A percentile compares a stretch with the other conserved stretches of the same genome.
These are phyloP conservation scores for Hansenula lynferdii DNA, from an alignment of 1,139 yeast genomes.

Conservation along the genomic window DNA sequence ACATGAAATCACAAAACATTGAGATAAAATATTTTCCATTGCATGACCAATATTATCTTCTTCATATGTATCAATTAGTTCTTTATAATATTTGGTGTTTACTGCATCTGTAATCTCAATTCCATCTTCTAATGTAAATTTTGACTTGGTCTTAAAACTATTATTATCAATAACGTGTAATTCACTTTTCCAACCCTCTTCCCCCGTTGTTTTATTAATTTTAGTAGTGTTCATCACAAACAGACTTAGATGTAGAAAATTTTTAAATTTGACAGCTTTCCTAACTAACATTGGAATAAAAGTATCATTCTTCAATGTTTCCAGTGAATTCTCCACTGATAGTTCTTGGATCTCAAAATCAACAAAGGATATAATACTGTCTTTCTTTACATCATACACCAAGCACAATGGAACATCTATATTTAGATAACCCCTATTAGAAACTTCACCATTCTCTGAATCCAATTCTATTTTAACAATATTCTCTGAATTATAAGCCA, in stretches of 20 bases:
- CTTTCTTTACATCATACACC: not conserved
- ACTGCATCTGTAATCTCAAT: constrained; percentile 21
- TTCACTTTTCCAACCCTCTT: constrained; percentile 11
- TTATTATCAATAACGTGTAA: constrained; percentile 21
- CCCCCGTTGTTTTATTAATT: constrained; percentile 3
- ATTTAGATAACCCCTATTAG: constrained; percentile 14
- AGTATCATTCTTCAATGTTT: constrained; percentile 8
- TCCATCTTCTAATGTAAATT: constrained; percentile 13
- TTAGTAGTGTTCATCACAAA: constrained; percentile 14
- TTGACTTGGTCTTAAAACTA: constrained; percentile 13
- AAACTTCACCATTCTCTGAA: constrained; percentile 1
- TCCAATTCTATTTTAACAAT: constrained; percentile 6
- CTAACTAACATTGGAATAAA: constrained; percentile 9
- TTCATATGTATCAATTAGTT: constrained; percentile 16
- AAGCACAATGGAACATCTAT: constrained; percentile 9
- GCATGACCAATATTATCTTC: constrained; percentile 18
- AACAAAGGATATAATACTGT: not conserved
- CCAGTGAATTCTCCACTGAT: not conserved
- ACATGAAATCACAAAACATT: constrained; percentile 22
- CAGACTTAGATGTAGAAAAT: constrained; percentile 16
- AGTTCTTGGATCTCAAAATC: constrained; percentile 1
- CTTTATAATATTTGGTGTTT: constrained; percentile 16
- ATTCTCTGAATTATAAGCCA: constrained; percentile 17
- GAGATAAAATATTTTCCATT: constrained; percentile 19
- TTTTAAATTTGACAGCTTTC: constrained; percentile 17